Conservation (phyloP, 805 yeast genomes). For the Monosporozyma servazzii region DNA sequence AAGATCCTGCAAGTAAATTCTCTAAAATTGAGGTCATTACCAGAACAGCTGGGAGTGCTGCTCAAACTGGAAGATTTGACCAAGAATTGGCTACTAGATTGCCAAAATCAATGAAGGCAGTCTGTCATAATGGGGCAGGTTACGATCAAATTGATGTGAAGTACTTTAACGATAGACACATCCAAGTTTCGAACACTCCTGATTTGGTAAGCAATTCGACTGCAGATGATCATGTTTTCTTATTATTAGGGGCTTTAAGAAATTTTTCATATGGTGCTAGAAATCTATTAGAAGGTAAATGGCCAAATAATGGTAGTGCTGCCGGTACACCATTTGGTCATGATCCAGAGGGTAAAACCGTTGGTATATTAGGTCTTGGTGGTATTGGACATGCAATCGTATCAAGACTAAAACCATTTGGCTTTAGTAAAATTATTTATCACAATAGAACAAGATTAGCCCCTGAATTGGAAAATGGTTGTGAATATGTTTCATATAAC, state of each 20-base stretch:
- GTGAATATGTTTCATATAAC: conserved; percentile 64
- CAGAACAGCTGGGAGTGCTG: conserved; percentile 46
- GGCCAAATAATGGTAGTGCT: conserved; percentile 57
- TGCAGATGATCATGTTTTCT: conserved; percentile 59
- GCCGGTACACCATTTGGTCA: conserved; percentile 54
- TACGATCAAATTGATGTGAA: conserved; percentile 62
- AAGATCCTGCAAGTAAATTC: conserved; percentile 27
- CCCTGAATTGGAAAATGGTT: conserved; percentile 56
- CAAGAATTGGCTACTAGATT: conserved; percentile 46
- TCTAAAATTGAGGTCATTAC: conserved; percentile 31
- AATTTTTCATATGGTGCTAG: conserved; percentile 56
- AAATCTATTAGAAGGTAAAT: conserved; percentile 46
- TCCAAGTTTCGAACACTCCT: conserved; percentile 64
- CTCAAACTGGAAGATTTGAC: conserved; percentile 56
- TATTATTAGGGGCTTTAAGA: conserved; percentile 55
- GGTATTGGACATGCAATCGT: conserved; percentile 82
- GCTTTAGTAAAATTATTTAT: conserved; percentile 60
- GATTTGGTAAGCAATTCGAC: conserved; percentile 60
- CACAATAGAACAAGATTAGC: conserved; percentile 56
- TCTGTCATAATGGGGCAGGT: conserved; percentile 66
- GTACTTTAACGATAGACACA: conserved; percentile 40
- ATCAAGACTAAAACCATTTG: conserved; percentile 65
- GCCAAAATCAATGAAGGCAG: conserved; percentile 44
- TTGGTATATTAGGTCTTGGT: conserved; percentile 83
- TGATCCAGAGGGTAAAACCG: conserved; percentile 65